Evolutionary conservation across 1,284 basidiomycete species (phyloP), one percentile per base, ranked within the genome.

Genomic region (Leccinum cinnamomeum): DNA sequence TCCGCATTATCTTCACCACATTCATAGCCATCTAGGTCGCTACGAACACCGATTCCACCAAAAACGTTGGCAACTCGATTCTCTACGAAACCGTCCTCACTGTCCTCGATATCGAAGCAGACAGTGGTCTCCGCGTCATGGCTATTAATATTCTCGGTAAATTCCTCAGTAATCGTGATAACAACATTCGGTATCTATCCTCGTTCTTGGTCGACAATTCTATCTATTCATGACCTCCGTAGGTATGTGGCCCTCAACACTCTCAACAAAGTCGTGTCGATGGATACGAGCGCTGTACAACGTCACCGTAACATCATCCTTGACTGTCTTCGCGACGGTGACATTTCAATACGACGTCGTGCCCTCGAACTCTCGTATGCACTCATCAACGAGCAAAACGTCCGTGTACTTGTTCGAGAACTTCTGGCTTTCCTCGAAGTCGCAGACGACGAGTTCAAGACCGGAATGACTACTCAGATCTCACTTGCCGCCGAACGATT

Each of bases 81-180:
- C 79, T 99, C 39, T 99, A 99, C 76, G 97, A 99, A 79, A 97
- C 97, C 0, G 97, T 99, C 2, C 82, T 98, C 66, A 95, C 96
- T 7, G 92, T 99, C n/a, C 83, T 99, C 56, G 97, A 99, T 69
- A 99, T 99, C 65, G 95, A 98, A 73, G 97, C 97, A 7, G 97
- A 99, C 75, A 92, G 88, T 62, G 95, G 95, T 23, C 79, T 99
- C 46, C 88, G 97, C 5, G 97, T 99, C 59, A 98, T 99, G 97
- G 97, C 97, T 0, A 99, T 99, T 79, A 99, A 99, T 75, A 98
- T 99, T 63, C 84, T 99, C 51, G 97, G 97, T 64, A 99, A 98
- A 78, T 99, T 99, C 81, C 81, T 99, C 70, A 91, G 94, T 72
- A 99, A 99, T 78, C 85, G 94, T 35, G 97, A 99, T 77, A 99